Evolutionary conservation across 176 grass and related monocot species (phyloP).

Genomic region (Oryza brachyantha): DNA sequence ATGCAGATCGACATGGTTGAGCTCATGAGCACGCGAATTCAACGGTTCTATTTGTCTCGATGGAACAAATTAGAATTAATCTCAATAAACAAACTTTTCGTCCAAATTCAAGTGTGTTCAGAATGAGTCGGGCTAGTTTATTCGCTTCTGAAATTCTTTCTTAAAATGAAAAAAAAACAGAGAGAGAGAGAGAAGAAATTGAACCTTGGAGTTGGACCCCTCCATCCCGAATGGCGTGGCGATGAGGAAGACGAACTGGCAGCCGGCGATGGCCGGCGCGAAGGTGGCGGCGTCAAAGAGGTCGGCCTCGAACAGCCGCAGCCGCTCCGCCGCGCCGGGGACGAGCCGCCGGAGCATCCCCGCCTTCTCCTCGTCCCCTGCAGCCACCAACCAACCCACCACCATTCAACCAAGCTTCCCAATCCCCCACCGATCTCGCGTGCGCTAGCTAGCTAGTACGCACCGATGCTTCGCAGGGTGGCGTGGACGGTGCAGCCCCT

Average conservation of each 20-base stretch:
- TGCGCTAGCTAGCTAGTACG: no score
- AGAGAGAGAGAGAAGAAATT: neutral
- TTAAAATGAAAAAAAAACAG: neutral
- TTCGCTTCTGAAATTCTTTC: no score
- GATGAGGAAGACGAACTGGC: constrained; percentile 52
- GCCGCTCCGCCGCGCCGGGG: constrained; percentile 31
- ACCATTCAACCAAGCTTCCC: neutral
- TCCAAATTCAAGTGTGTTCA: no score
- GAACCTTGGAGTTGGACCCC: constrained; percentile 35
- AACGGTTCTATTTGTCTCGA: neutral
- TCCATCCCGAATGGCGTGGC: constrained; percentile 26
- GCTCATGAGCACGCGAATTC: neutral
- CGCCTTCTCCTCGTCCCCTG: constrained; percentile 32
- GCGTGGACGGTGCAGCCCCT: constrained; percentile 27
- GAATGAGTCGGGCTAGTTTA: no score
- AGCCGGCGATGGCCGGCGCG: constrained; percentile 43
- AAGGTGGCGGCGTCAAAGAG: constrained; percentile 52
- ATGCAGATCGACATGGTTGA: neutral
- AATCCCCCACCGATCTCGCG: neutral
- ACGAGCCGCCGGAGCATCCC: constrained; percentile 34
- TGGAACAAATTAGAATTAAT: neutral
- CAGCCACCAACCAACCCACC: neutral
- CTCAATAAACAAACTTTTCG: neutral
- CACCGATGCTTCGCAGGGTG: constrained; percentile 29
- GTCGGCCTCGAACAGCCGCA: constrained; percentile 56